These are phyloP conservation scores for Euphorbia peplus DNA, from an alignment of 345 rosid species.

Conservation along the genomic window DNA sequence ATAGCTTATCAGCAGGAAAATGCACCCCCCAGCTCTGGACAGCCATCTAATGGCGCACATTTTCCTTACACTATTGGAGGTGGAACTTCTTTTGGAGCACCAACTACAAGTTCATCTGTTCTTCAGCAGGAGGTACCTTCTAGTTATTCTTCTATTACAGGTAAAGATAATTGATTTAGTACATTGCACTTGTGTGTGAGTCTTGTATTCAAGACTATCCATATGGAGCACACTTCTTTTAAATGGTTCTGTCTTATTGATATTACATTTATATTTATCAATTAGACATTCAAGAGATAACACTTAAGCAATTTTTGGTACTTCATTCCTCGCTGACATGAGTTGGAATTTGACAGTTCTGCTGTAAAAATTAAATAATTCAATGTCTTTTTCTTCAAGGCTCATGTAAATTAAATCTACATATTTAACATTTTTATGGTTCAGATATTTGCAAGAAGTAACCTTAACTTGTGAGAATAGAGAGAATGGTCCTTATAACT, in stretches of 20 bases:
- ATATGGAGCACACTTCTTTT: constrained; percentile 19
- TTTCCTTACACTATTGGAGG: constrained; percentile 38
- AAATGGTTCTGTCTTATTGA: background rate
- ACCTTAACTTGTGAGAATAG: no score
- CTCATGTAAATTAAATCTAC: background rate
- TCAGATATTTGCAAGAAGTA: background rate
- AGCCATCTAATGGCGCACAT: constrained; percentile 47
- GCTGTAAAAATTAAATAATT: background rate
- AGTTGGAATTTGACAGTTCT: constrained; percentile 1
- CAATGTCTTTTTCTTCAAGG: background rate
- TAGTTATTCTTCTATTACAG: constrained; percentile 99
- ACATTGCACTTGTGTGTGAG: constrained; percentile 49
- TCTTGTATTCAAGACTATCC: constrained; percentile 50
- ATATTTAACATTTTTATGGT: background rate
- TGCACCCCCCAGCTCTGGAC: constrained; percentile 34
- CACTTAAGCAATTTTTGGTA: background rate
- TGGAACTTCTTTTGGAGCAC: constrained; percentile 45
- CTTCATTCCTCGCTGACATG: background rate
- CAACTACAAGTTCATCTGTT: constrained; percentile 56
- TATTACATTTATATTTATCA: background rate
- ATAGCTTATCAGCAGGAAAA: constrained; percentile 41
- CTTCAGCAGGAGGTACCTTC: constrained; percentile 99
- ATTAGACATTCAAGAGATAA: background rate
- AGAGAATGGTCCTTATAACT: background rate
- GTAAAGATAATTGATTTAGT: constrained; percentile 76